Evolutionary conservation across 2,329 filamentous ascomycete species (phyloP), one percentile per base, ranked within the genome.

Genomic region (Beauveria rudraprayagi): DNA sequence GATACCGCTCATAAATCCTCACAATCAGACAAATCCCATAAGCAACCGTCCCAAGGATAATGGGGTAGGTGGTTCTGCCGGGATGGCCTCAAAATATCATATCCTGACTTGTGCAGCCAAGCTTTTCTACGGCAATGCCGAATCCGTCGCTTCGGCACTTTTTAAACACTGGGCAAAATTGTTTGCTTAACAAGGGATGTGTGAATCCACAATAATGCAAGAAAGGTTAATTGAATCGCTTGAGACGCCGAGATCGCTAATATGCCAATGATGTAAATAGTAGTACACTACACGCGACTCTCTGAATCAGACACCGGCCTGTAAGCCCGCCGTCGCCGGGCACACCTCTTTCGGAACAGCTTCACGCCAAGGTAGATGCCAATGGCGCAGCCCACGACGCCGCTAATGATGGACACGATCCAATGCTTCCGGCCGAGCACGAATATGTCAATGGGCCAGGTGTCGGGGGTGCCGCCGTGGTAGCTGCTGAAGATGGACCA

Each of bases 401-500:
- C 57, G 41, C 57, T 60, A 1, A 53, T 14, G 16, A 47, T 47
- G 26, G 57, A 44, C 24, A 60, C 24, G 19, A 53, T 30, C 50
- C 48, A 53, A 19, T 60, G 57, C 48, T 60, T 28, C 2, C 48
- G 22, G 14, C 47, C 57, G n/a, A 60, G 22, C 19, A 54, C 57
- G 22, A 60, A 53, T 1, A 53, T n/a, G 41, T 60, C 57, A 11
- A 53, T 28, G 26, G 40, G 24, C 57, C 57, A 60, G 26, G 26
- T 46, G 9, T 46, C 48, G 17, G 57, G 48, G 5, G 16, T 52
- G 26, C 57, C 57, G 26, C 48, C 57, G 24, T 41, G 37, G 41
- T 53, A 19, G 57, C 57, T 60, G 34, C 47, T 60, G 19, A 60
- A 60, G 40, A 60, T 46, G 26, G 57, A 53, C 57, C 57, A 60